Conservation (phyloP, 768 basidiomycete genomes). For the Clavulina sp. region DNA sequence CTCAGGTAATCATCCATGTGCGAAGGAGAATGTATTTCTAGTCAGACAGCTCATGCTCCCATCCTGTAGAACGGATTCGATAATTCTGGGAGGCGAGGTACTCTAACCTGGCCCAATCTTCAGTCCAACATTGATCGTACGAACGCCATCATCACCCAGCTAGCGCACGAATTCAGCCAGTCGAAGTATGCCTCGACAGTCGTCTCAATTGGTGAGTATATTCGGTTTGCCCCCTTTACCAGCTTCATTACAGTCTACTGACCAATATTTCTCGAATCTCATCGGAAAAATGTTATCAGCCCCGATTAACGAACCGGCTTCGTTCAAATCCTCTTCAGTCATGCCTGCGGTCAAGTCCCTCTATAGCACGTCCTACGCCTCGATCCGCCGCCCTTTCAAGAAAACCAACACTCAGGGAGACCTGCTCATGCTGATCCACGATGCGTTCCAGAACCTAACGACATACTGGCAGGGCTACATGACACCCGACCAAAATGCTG, state of each 20-base stretch:
- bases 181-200: slow-evolving; percentile 12
- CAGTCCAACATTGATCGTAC: slow-evolving; percentile 51
- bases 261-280: no score
- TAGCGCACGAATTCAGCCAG: slow-evolving; percentile 37
- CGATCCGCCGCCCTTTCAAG: background rate
- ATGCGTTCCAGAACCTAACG: slow-evolving; percentile 59
- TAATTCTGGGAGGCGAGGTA: slow-evolving; percentile 56
- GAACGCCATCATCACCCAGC: slow-evolving; percentile 39
- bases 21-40: background rate
- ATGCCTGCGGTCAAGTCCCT: slow-evolving; percentile 33
- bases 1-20: slow-evolving; percentile 25
- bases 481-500: slow-evolving; percentile 26
- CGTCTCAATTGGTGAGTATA: slow-evolving; percentile 40
- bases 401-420: slow-evolving; percentile 41
- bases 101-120: slow-evolving; percentile 52
- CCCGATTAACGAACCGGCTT: slow-evolving; percentile 57
- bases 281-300: background rate
- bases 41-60: background rate
- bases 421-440: slow-evolving; percentile 49
- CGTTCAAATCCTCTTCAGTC: slow-evolving; percentile 28
- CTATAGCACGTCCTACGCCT: slow-evolving; percentile 45
- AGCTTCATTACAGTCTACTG: no score
- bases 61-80: slow-evolving; percentile 42
- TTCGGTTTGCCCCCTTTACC: no score
- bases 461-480: slow-evolving; percentile 49